Evolutionary conservation across 306 rosid genomes (phyloP), one percentile per base, ranked within the genome.

Genomic region (Cercis canadensis): DNA sequence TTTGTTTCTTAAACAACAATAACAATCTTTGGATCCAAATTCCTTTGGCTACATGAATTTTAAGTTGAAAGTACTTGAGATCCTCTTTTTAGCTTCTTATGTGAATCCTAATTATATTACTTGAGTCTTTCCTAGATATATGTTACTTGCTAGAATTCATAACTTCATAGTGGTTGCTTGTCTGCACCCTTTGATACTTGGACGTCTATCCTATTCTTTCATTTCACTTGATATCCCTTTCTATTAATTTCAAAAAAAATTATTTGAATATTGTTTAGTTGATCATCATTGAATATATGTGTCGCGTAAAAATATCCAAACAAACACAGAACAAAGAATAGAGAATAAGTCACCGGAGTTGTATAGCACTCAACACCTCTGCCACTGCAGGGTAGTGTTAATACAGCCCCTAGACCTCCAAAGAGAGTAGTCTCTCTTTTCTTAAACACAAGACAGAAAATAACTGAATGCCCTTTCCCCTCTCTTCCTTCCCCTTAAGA

Each of bases 41-140:
- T 62, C 67, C 50, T 45, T 66, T 78, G 69, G 40, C 73, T 76
- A 19, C 51, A 51, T 62, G 11, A 39, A 37, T 33, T 44, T 50
- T 44, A 19, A 16, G 18, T 53, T 76, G 3, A 45, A 41, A 77
- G 54, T 46, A 14, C 56, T 34, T 56, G 46, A 8, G 62, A 70
- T 47, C 49, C 29, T 55, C 40, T 32, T 62, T 53, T 61, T 53
- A 44, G 52, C 54, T 52, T 36, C 60, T 18, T 47, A 21, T 19
- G 66, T 33, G 32, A 55, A 74, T 55, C 19, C 33, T 63, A 41
- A 31, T 18, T 37, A 37, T 37, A 52, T 18, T 19, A 43, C 11
- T 29, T 16, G 7, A 70, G 54, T 21, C 34, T 64, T 70, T 64
- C 57, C 34, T 33, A 33, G 29, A 24, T 10, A 45, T 62, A 14